A percentile compares a stretch with the other conserved stretches of the same genome.
Evolutionary conservation across 139 green algal genomes (phyloP).

Genomic region (Tetradesmus obliquus): DNA sequence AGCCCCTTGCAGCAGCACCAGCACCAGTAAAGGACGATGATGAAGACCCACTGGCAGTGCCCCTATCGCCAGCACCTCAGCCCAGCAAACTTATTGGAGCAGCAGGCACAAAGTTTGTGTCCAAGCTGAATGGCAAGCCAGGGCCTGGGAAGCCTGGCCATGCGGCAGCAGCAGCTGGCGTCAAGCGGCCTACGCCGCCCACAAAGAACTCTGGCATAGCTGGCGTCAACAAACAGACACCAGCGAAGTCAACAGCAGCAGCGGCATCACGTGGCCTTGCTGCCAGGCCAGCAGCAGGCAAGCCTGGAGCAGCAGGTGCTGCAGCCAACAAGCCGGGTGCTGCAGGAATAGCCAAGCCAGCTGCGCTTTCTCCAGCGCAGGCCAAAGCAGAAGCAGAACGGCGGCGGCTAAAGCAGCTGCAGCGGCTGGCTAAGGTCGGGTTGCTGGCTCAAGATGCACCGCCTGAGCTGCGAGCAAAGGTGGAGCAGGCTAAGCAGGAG

Average conservation of each 20-base stretch:
- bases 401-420: constrained; percentile 21
- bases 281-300: constrained; percentile 20
- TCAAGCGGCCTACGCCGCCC: background rate
- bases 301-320: background rate
- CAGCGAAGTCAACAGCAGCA: background rate
- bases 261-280: background rate
- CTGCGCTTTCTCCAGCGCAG: background rate
- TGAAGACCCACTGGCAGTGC: constrained; percentile 29
- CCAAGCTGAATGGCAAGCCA: constrained; percentile 30
- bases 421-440: constrained; percentile 6
- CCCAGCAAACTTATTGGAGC: background rate
- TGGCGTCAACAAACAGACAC: background rate
- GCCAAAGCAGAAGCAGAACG: constrained; percentile 27
- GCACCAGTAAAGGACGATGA: background rate
- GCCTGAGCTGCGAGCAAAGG: constrained; percentile 9
- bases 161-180: constrained; percentile 15
- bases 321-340: background rate
- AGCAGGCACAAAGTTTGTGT: constrained; percentile 27
- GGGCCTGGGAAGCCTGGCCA: background rate
- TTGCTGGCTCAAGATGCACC: background rate
- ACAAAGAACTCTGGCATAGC: background rate
- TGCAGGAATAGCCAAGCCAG: background rate
- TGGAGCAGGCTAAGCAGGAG: constrained; percentile 25
- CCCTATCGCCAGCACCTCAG: background rate
- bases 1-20: constrained; percentile 20